Conservation (phyloP, 2,329 filamentous ascomycete genomes). For the Fusarium continuum region DNA sequence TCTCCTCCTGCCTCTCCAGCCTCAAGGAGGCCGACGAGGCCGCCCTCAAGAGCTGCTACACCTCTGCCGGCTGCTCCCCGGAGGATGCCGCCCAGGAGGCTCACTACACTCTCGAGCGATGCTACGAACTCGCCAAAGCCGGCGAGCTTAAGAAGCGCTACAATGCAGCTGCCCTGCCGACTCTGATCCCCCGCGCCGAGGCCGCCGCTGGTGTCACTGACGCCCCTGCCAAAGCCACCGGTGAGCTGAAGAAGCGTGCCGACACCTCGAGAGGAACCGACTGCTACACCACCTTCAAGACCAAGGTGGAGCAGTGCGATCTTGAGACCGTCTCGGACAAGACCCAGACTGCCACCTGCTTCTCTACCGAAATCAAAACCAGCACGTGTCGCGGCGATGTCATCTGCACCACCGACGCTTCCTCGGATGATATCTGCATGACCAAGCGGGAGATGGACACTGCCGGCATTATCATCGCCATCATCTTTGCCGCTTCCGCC, state of each 20-base stretch:
- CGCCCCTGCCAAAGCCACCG: constrained; percentile 22
- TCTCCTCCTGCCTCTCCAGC: constrained; percentile 55
- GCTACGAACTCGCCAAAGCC: constrained; percentile 42
- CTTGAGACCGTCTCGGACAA: constrained; percentile 49
- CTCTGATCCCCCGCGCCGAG: constrained; percentile 29
- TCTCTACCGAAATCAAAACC: constrained; percentile 46
- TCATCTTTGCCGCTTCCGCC: constrained; percentile 57
- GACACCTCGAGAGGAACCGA: constrained; percentile 37
- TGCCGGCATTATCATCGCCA: constrained; percentile 58
- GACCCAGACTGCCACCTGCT: constrained; percentile 53
- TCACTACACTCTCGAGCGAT: constrained; percentile 45
- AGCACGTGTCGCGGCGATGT: constrained; percentile 55
- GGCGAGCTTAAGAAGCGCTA: constrained; percentile 46
- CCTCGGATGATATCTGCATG: constrained; percentile 54
- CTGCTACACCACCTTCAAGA: constrained; percentile 51
- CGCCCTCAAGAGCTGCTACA: constrained; percentile 53
- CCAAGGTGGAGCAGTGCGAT: constrained; percentile 51
- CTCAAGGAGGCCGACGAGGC: constrained; percentile 44
- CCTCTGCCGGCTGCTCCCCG: constrained; percentile 48
- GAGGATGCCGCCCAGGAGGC: constrained; percentile 46
- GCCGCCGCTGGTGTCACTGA: constrained; percentile 24
- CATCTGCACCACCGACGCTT: constrained; percentile 54
- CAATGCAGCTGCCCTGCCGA: constrained; percentile 34
- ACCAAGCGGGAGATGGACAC: constrained; percentile 53
- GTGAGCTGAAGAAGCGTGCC: constrained; percentile 30